Conservation (phyloP, 495 filamentous ascomycete species). For the Baudoinia panamericana region DNA sequence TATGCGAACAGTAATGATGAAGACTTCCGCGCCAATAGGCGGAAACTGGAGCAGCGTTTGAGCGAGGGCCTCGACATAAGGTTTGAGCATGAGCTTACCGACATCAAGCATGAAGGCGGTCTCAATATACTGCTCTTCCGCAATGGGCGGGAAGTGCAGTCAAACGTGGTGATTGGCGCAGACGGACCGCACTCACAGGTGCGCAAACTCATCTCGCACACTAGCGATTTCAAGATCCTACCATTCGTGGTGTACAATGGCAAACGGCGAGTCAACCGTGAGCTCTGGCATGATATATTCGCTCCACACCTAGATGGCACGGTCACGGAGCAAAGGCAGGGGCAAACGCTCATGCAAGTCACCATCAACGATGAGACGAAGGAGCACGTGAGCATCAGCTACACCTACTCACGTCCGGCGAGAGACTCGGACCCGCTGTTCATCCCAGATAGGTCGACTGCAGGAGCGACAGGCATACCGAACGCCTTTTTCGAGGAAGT, state of each 20-base stretch:
- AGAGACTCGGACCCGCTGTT: constrained; percentile 23
- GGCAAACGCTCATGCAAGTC: constrained; percentile 25
- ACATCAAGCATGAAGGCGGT: constrained; percentile 1
- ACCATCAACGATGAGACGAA: constrained; percentile 19
- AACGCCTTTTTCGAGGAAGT: constrained; percentile 30
- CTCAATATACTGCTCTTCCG: constrained; percentile 9
- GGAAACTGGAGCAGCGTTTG: constrained; percentile 24
- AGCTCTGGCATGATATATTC: constrained; percentile 16
- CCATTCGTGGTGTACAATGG: constrained; percentile 34
- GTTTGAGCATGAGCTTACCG: constrained; percentile 23
- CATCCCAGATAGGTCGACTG: constrained; percentile 24
- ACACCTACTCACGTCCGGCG: constrained; percentile 31
- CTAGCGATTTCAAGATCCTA: constrained; percentile 22
- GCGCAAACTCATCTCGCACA: constrained; percentile 23
- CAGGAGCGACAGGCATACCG: constrained; percentile 26
- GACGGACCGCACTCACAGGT: constrained; percentile 31
- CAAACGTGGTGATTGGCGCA: constrained; percentile 24
- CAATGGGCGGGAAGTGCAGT: constrained; percentile 13
- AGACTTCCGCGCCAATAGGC: constrained; percentile 27
- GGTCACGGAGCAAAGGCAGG: constrained; percentile 12
- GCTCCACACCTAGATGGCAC: constrained; percentile 14
- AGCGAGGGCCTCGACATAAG: constrained; percentile 26
- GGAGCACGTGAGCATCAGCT: constrained; percentile 22
- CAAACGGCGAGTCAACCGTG: constrained; percentile 22
- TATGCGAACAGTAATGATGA: background rate